Base-by-base conservation (phyloP, 1,284 basidiomycete genomes). In the Kalmanozyma brasiliensis region DNA sequence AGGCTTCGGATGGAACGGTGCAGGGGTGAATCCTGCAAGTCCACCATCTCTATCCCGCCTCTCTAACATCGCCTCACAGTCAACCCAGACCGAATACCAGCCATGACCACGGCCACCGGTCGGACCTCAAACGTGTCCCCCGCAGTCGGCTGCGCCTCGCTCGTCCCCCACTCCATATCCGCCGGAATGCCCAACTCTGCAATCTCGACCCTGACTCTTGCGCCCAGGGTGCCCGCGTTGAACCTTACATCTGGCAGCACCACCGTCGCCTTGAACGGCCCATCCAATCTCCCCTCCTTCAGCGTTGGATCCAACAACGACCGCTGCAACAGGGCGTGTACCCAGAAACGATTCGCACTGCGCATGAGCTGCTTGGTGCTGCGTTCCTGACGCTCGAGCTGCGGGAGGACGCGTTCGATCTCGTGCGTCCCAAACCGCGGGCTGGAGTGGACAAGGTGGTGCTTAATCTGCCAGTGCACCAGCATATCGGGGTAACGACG, bases 391-490 rank as follows among this genome's bases (percentile, higher is more conserved):
- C 73, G 47, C 14, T 73, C 62, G 17, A 76, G 45, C 13, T 72
- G 63, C 1, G 67, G 61, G 7, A 79, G 41, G 8, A 64, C 17
- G 5, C 36, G 19, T 8, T 38, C 34, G 11, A 78, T 35, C 4
- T 55, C 43, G 36, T 40, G 22, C 4, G 5, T 7, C 4, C 8
- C 4, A 22, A 59, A 76, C 0, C 49, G 43, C n/a, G 56, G 19
- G 6, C 30, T 32, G 4, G 26, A 17, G 14, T 51, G 51, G 1
- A 65, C 37, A 11, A 97, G 83, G 2, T 87, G 87, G 44, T 89
- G 85, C 81, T 97, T 95, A 82, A 99, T 88, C 82, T 98, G 94
- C 93, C 94, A 99, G 84, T 98, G 96, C 9, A 85, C 84, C 6
- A 96, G 80, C 72, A 98, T 83, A 83, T 99, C 96, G 36, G 85